A percentile compares a stretch with the other conserved stretches of the same genome.
These are phyloP conservation scores for Gossypium trilobum DNA, from an alignment of 441 rosid genomes.

Conservation along the genomic window DNA sequence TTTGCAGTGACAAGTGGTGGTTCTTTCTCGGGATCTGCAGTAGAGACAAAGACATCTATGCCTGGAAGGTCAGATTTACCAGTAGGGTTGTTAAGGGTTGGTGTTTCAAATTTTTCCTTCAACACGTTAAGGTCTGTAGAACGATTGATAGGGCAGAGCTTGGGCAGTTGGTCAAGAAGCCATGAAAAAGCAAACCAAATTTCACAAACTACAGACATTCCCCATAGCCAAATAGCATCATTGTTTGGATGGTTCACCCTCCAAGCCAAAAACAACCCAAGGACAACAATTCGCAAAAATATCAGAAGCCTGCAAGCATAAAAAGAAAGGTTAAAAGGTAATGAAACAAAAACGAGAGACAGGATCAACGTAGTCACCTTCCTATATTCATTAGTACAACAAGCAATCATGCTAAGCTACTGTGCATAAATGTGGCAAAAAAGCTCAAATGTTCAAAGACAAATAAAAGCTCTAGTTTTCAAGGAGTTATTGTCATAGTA, in stretches of 20 bases:
- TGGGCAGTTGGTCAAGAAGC: conserved; percentile 93
- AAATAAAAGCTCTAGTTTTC: neutral
- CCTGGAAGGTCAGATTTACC: conserved; percentile 94
- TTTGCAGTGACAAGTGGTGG: conserved; percentile 92
- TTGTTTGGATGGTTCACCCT: conserved; percentile 46
- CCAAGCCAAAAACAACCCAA: conserved; percentile 67
- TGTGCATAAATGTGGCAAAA: neutral
- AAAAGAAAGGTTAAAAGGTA: neutral
- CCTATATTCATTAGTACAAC: neutral
- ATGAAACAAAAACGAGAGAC: neutral
- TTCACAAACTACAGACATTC: conserved; percentile 90
- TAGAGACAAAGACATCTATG: conserved; percentile 69
- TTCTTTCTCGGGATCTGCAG: conserved; percentile 94
- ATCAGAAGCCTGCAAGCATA: conserved; percentile 58
- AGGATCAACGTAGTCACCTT: neutral
- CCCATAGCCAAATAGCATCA: conserved; percentile 87
- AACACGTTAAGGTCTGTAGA: conserved; percentile 75
- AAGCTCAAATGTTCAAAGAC: neutral
- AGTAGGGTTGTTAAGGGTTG: conserved; percentile 49
- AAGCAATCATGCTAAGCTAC: neutral
- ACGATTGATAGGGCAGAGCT: conserved; percentile 76
- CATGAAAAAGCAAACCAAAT: conserved; percentile 89
- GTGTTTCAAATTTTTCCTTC: conserved; percentile 77
- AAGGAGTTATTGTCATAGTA: neutral
- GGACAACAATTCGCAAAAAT: conserved; percentile 51